Percentiles rank a stretch among this genome's conserved stretches.
These are phyloP conservation scores for Mangifera indica DNA, from an alignment of 345 rosid genomes.

Conservation along the genomic window DNA sequence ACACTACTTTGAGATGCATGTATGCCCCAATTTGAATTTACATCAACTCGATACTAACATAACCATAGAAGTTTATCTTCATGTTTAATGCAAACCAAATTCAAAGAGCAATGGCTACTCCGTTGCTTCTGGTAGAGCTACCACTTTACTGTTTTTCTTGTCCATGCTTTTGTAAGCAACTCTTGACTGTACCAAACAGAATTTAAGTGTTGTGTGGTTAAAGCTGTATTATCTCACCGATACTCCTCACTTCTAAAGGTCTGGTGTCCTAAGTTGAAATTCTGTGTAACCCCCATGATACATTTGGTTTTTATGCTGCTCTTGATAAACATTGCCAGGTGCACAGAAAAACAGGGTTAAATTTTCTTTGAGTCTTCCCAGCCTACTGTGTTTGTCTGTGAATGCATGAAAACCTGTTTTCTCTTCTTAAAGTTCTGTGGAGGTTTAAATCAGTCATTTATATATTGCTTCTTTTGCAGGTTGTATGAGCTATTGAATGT, in stretches of 20 bases:
- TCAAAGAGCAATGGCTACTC: neutral
- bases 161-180: neutral
- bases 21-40: neutral
- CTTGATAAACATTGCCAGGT: neutral
- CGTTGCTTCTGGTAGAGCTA: neutral
- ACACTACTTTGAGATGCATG: neutral
- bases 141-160: neutral
- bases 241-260: neutral
- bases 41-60: neutral
- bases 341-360: neutral
- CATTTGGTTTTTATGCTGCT: slow-evolving; percentile 4
- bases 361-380: neutral
- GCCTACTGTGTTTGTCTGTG: slow-evolving; percentile 4
- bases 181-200: neutral
- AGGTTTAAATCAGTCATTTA: slow-evolving; percentile 7
- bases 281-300: neutral
- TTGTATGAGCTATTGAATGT: slow-evolving; percentile 61
- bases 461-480: slow-evolving; percentile 47
- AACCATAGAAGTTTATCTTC: neutral
- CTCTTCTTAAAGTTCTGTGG: neutral
- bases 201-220: neutral
- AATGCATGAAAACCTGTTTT: neutral
- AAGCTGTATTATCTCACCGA: neutral
- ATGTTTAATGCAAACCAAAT: neutral
- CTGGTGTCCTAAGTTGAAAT: slow-evolving; percentile 3